These are phyloP conservation scores for Murraya koenigii DNA, from an alignment of 345 rosid species.

Conservation along the genomic window DNA sequence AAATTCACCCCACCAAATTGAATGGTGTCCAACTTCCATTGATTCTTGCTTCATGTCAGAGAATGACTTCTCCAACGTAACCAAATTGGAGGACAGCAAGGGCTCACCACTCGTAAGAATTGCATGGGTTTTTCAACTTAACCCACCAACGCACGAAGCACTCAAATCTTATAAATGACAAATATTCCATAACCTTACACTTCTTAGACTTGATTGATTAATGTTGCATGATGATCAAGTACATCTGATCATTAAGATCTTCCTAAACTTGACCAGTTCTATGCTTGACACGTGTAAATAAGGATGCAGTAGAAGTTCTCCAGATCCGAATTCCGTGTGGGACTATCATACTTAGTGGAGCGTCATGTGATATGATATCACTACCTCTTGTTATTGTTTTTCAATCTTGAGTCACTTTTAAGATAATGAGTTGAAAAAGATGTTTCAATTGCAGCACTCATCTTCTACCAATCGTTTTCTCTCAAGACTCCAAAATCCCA, in stretches of 20 bases:
- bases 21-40: constrained; percentile 8
- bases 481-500: neutral
- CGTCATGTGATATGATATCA: neutral
- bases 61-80: neutral
- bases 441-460: neutral
- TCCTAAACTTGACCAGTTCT: neutral
- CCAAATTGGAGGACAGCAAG: constrained; percentile 17
- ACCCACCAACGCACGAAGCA: neutral
- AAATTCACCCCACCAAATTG: constrained; percentile 7
- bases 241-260: neutral
- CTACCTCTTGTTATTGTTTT: neutral
- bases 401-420: constrained; percentile 1
- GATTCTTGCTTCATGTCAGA: constrained; percentile 5
- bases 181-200: constrained; percentile 12
- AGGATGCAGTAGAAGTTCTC: neutral
- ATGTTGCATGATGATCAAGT: neutral
- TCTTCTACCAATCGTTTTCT: constrained; percentile 10
- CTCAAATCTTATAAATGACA: neutral
- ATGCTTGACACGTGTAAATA: neutral
- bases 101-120: neutral
- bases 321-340: neutral
- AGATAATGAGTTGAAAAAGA: constrained; percentile 1
- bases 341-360: neutral
- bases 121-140: neutral
- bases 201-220: neutral